Conservation (phyloP, 1,284 basidiomycete species). For the Tilletiopsis washingtonensis region DNA sequence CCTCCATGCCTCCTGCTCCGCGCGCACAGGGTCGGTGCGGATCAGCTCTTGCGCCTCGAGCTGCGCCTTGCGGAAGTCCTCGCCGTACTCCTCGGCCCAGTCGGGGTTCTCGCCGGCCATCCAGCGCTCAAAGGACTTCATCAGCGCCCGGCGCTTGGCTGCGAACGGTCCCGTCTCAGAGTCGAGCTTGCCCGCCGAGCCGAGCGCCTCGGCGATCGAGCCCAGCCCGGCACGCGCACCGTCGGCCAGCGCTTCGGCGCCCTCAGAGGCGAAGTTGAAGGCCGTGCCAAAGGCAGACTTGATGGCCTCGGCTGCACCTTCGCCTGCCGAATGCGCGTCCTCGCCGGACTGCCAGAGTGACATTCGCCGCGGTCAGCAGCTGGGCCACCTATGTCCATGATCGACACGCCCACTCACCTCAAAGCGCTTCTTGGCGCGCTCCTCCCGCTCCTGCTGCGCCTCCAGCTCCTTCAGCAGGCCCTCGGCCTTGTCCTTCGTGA, state of each 20-base stretch:
- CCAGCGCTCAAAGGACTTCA: constrained; percentile 27
- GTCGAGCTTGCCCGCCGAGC: not conserved
- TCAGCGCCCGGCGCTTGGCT: constrained; percentile 16
- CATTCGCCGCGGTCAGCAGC: no score
- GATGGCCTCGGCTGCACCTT: no score
- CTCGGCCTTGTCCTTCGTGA: not conserved
- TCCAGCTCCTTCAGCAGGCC: not conserved
- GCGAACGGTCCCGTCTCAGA: constrained; percentile 1
- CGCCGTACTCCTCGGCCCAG: constrained; percentile 21
- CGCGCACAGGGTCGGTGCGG: constrained; percentile 19
- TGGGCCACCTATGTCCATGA: no score
- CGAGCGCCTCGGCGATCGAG: not conserved
- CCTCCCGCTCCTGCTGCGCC: not conserved
- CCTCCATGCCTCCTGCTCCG: constrained; percentile 25
- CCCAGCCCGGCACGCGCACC: no score
- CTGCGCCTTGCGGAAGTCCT: constrained; percentile 24
- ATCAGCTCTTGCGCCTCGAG: constrained; percentile 20
- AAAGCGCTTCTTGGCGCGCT: no score
- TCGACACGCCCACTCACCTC: no score
- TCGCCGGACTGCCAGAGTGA: no score
- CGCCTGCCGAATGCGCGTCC: no score
- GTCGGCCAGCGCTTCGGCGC: no score
- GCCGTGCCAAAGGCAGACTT: no score
- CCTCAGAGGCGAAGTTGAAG: no score
- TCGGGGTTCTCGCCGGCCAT: constrained; percentile 29